Conservation (phyloP, 768 basidiomycete species). For the Podaxis rugospora region DNA sequence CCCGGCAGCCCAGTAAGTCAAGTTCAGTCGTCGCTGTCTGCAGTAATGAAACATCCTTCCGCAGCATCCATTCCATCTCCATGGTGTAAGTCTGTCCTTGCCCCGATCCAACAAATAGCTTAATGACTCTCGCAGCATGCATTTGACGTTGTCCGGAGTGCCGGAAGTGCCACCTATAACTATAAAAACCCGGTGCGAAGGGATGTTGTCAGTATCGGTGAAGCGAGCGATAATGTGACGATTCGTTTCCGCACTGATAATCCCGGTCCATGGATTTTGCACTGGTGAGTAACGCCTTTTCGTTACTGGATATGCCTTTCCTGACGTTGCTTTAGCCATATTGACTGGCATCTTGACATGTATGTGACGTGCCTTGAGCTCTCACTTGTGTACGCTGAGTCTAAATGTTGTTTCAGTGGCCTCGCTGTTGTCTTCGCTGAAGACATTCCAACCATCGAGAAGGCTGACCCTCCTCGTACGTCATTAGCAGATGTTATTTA, state of each 20-base stretch:
- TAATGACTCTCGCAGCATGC: slow-evolving; percentile 22
- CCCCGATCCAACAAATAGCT: not conserved
- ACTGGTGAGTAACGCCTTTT: slow-evolving; percentile 27
- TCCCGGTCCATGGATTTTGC: slow-evolving; percentile 48
- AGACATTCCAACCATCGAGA: slow-evolving; percentile 19
- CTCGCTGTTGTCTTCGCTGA: slow-evolving; percentile 35
- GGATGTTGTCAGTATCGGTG: slow-evolving; percentile 41
- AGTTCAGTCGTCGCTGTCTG: not conserved
- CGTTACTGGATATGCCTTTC: slow-evolving; percentile 17
- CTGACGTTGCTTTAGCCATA: slow-evolving; percentile 19
- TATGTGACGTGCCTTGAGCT: slow-evolving; percentile 18
- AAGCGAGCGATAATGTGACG: slow-evolving; percentile 30
- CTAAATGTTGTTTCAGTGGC: slow-evolving; percentile 21
- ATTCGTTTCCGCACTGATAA: slow-evolving; percentile 59
- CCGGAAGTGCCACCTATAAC: slow-evolving; percentile 29
- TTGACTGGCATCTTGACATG: slow-evolving; percentile 35
- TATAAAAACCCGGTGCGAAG: slow-evolving; percentile 47
- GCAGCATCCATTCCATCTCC: slow-evolving; percentile 35
- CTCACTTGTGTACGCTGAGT: slow-evolving; percentile 28
- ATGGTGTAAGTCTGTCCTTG: slow-evolving; percentile 26
- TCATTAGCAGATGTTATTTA: not conserved
- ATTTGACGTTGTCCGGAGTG: slow-evolving; percentile 35
- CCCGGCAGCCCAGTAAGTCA: slow-evolving; percentile 29
- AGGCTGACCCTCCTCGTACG: slow-evolving; percentile 16
- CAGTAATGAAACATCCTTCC: not conserved